Evolutionary conservation across 192 early-diverging fungal species (phyloP).

Genomic region (Coemansia sp.): DNA sequence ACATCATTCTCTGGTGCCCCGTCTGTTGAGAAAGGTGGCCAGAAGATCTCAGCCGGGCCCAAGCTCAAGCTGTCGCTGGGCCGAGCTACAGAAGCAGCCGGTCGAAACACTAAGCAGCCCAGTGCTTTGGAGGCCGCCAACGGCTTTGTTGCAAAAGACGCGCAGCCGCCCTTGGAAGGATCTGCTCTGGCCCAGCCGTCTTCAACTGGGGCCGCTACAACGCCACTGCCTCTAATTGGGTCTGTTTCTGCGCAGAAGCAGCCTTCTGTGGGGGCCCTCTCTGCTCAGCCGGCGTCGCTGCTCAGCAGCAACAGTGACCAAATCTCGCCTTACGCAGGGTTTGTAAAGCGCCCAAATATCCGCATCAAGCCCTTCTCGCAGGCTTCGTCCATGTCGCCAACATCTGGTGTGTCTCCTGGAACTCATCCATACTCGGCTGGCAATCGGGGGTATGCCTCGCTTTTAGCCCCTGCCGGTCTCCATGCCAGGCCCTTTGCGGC

Average conservation of each 20-base stretch:
- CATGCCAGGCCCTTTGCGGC: neutral
- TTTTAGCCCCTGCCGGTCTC: neutral
- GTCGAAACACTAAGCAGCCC: neutral
- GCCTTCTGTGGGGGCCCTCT: neutral
- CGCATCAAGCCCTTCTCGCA: conserved; percentile 32
- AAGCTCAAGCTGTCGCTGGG: neutral
- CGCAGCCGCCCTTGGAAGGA: neutral
- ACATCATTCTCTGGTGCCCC: neutral
- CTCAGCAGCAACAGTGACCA: neutral
- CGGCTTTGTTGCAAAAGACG: neutral
- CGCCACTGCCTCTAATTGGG: neutral
- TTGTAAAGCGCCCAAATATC: conserved; percentile 23
- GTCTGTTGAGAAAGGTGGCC: neutral
- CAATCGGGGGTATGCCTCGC: neutral
- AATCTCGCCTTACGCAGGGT: neutral
- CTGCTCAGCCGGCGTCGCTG: neutral
- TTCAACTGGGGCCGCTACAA: neutral
- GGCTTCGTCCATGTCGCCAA: neutral
- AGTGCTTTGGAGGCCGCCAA: too few relatives aligned
- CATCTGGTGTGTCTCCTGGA: neutral
- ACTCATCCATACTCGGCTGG: conserved; percentile 6
- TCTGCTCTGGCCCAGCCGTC: neutral
- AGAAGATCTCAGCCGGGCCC: neutral
- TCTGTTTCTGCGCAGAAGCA: neutral
- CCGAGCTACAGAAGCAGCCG: neutral